Evolutionary conservation across 2,329 filamentous ascomycete genomes (phyloP).

Genomic region (Blumeria hordei): DNA sequence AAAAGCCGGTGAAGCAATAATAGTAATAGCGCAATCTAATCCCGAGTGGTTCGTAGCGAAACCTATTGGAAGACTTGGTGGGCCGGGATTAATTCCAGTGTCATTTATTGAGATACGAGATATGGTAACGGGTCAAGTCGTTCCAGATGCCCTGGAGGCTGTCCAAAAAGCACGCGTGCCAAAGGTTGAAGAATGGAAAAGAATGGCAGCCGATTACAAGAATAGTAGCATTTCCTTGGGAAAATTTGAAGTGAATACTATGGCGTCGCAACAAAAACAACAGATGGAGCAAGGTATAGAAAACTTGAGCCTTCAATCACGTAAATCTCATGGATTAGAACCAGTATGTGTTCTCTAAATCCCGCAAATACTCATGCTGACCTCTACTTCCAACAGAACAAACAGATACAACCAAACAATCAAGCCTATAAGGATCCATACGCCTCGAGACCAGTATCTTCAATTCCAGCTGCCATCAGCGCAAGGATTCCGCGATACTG

Average conservation of each 20-base stretch:
- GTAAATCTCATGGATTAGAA: slow-evolving; percentile 24
- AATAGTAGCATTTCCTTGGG: slow-evolving; percentile 94
- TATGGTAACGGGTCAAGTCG: slow-evolving; percentile 66
- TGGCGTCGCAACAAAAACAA: slow-evolving; percentile 23
- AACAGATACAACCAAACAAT: slow-evolving; percentile 4
- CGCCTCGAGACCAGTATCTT: slow-evolving; percentile 22
- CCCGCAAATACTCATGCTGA: too few species aligned
- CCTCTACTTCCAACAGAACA: slow-evolving; percentile 4
- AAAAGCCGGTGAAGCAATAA: slow-evolving; percentile 86
- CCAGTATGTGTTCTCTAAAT: slow-evolving; percentile 17
- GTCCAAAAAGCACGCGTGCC: slow-evolving; percentile 77
- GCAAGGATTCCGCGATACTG: slow-evolving; percentile 82
- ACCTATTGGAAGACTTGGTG: slow-evolving; percentile 90
- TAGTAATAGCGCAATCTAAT: slow-evolving; percentile 95
- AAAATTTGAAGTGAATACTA: slow-evolving; percentile 46
- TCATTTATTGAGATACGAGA: slow-evolving; percentile 93
- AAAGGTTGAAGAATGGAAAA: slow-evolving; percentile 96
- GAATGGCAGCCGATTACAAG: slow-evolving; percentile 97
- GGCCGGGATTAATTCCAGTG: slow-evolving; percentile 83
- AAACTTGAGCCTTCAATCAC: slow-evolving; percentile 50
- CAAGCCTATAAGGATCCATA: slow-evolving; percentile 14
- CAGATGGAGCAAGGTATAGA: slow-evolving; percentile 48
- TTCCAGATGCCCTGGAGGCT: slow-evolving; percentile 61
- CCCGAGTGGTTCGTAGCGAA: slow-evolving; percentile 99
- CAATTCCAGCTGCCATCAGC: slow-evolving; percentile 50